Evolutionary conservation across 768 basidiomycete genomes (phyloP), one percentile per base, ranked within the genome.

Genomic region (Dioszegia hungarica): DNA sequence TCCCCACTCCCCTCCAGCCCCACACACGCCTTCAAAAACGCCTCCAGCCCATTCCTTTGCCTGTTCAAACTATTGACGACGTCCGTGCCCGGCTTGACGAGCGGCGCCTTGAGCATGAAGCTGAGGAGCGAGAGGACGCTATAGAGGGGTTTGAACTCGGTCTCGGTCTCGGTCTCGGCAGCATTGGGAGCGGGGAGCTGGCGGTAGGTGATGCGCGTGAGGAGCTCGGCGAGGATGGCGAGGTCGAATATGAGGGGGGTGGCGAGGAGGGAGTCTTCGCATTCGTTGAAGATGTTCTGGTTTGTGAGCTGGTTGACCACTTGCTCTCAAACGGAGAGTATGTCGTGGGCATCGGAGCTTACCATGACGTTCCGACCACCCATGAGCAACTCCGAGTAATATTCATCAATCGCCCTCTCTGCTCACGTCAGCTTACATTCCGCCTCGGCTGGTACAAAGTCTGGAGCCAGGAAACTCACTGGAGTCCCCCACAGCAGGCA

Each of bases 51-150:
- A 60, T 91, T 89, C 73, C 94, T 86, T 81, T 99, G 94, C 75
- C 93, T 85, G 78, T 86, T 87, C 63, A 97, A 83, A 64, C 86
- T 88, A 84, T 99, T 99, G 78, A 98, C 87, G 66, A 97, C 91
- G 67, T 89, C 89, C 34, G 87, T 87, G 53, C 89, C 87, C 78
- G 78, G 78, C 66, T 93, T 93, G 78, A 93, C 91, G 71, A 93
- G 84, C n/a, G 91, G 90, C 0, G 91, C 92, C 82, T 95, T 95
- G 79, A 94, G 85, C 91, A 97, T 94, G 82, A 93, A 97, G 39
- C 86, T 88, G 54, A 97, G 82, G 60, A 97, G 83, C 37, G 91
- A 94, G 53, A 99, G 81, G 57, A 99, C 88, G 2, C 88, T 83
- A 82, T 99, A 90, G 19, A 98, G 80, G 0, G 88, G 86, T 59